Conservation (phyloP, 2,329 filamentous ascomycete species). For the Exserohilum turcica region DNA sequence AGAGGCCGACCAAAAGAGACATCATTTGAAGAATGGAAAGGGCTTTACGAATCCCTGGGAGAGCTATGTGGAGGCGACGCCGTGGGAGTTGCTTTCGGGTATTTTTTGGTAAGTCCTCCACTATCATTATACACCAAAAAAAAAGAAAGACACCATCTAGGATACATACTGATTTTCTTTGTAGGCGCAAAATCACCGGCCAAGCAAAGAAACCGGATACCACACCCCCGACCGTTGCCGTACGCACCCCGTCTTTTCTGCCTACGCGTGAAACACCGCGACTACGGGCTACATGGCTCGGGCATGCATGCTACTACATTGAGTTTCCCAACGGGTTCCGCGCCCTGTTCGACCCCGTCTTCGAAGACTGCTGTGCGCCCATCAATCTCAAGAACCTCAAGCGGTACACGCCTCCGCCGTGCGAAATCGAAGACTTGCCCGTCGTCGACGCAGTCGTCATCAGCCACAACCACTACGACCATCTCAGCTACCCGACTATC, state of each 20-base stretch:
- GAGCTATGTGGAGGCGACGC: conserved; percentile 53
- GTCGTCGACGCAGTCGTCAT: conserved; percentile 76
- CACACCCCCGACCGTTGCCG: conserved; percentile 67
- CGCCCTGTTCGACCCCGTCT: conserved; percentile 92
- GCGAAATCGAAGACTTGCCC: conserved; percentile 77
- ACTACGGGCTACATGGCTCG: conserved; percentile 89
- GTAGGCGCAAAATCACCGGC: conserved; percentile 56
- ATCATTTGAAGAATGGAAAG: conserved; percentile 59
- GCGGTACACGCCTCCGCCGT: conserved; percentile 78
- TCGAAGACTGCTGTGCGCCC: conserved; percentile 84
- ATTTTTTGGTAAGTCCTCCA: conserved; percentile 47
- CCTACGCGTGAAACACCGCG: conserved; percentile 61
- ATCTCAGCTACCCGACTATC: conserved; percentile 78
- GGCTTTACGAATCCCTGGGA: conserved; percentile 65
- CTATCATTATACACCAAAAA: neutral
- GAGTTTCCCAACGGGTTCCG: conserved; percentile 86
- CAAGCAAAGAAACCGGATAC: conserved; percentile 64
- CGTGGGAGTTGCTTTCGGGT: conserved; percentile 38
- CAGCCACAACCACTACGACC: conserved; percentile 92
- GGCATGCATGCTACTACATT: conserved; percentile 91
- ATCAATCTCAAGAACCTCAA: conserved; percentile 72
- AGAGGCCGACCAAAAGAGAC: conserved; percentile 53
- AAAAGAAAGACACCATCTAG: neutral
- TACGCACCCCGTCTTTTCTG: conserved; percentile 71
- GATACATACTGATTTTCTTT: neutral